Conservation (phyloP, 2,329 filamentous ascomycete species). For the Cercospora brassicicola region DNA sequence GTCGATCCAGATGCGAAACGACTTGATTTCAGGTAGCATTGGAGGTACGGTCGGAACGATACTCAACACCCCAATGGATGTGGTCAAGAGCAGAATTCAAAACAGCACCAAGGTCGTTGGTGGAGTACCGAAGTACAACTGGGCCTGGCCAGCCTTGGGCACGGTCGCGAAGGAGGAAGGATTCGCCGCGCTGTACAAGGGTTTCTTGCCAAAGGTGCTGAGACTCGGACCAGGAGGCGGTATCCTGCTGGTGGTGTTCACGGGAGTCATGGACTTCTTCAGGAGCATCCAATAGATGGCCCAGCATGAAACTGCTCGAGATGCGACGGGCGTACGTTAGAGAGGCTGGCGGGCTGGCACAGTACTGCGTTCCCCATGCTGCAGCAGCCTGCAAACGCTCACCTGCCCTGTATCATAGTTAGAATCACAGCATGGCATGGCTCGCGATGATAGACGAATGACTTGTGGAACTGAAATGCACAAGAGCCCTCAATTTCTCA, state of each 20-base stretch:
- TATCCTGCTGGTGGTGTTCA: slow-evolving; percentile 81
- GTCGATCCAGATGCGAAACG: slow-evolving; percentile 77
- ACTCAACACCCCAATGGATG: slow-evolving; percentile 92
- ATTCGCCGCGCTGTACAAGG: slow-evolving; percentile 90
- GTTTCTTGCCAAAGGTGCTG: slow-evolving; percentile 93
- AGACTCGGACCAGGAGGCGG: slow-evolving; percentile 69
- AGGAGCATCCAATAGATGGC: slow-evolving; percentile 60
- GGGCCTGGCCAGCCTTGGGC: slow-evolving; percentile 84
- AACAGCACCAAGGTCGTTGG: slow-evolving; percentile 86
- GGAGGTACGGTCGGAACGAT: slow-evolving; percentile 91
- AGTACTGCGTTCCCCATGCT: background rate
- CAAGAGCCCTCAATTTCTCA: background rate
- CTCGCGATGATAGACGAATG: slow-evolving; percentile 1
- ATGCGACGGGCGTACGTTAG: background rate
- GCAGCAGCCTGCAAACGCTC: background rate
- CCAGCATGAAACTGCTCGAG: background rate
- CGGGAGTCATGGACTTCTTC: slow-evolving; percentile 92
- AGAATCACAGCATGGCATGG: background rate
- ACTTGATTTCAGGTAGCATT: slow-evolving; percentile 79
- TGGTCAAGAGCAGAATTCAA: slow-evolving; percentile 97
- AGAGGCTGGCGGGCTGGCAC: background rate
- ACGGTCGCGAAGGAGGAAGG: slow-evolving; percentile 93
- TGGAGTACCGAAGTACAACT: slow-evolving; percentile 90
- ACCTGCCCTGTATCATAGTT: background rate
- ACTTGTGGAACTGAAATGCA: background rate